These are phyloP conservation scores for Didymella pinodella DNA, from an alignment of 2,329 filamentous ascomycete genomes.

Conservation along the genomic window DNA sequence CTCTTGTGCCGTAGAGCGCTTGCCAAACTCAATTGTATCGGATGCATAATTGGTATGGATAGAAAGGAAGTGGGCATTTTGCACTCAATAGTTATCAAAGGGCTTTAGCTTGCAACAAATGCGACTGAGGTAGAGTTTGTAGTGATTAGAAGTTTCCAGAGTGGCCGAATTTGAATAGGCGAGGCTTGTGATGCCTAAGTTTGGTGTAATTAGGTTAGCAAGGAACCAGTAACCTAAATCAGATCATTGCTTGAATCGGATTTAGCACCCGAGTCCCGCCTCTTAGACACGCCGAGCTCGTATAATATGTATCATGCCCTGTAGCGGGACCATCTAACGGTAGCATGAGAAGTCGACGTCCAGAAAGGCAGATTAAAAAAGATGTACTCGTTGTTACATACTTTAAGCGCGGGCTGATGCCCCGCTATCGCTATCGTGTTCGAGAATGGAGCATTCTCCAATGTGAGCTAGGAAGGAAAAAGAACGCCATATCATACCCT, in stretches of 20 bases:
- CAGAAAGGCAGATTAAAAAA: not conserved
- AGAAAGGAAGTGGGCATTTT: not conserved
- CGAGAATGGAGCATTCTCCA: not conserved
- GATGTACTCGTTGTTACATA: not conserved
- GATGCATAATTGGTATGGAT: not conserved
- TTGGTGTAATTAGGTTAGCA: not conserved
- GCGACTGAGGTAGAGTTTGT: not conserved
- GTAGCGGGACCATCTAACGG: not conserved
- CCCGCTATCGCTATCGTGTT: not conserved
- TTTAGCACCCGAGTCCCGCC: not conserved
- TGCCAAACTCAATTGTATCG: not conserved
- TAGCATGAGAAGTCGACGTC: not conserved
- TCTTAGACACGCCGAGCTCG: not conserved
- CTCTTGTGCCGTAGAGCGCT: not conserved
- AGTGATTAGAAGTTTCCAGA: not conserved
- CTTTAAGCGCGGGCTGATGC: not conserved
- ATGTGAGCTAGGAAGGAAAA: not conserved
- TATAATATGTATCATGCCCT: not conserved
- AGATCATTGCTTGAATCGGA: not conserved
- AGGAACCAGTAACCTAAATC: not conserved
- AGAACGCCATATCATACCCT: slow-evolving; percentile 11
- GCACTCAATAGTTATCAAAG: no score
- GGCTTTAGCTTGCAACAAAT: not conserved
- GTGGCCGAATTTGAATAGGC: not conserved
- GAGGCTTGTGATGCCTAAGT: not conserved